Conservation (phyloP, 1,284 basidiomycete species). For the Trametes hirsuta region DNA sequence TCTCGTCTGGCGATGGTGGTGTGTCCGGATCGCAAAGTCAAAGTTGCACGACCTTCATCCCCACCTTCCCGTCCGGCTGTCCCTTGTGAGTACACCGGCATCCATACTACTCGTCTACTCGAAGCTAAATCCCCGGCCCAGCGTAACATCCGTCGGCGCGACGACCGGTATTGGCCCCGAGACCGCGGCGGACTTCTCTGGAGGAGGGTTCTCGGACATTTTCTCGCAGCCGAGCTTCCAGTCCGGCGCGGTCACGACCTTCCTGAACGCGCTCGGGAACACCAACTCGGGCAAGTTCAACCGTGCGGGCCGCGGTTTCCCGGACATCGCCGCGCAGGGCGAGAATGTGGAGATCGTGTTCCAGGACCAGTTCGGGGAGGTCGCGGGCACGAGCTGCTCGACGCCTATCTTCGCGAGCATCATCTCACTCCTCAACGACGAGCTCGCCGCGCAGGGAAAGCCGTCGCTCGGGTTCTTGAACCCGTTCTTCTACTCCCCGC, state of each 20-base stretch:
- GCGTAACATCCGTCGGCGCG: slow-evolving; percentile 66
- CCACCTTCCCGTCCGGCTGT: slow-evolving; percentile 69
- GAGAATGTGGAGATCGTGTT: slow-evolving; percentile 36
- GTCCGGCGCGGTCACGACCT: slow-evolving; percentile 39
- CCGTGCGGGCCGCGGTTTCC: slow-evolving; percentile 36
- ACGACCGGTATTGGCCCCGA: slow-evolving; percentile 54
- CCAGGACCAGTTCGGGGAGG: slow-evolving; percentile 41
- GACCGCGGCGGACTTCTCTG: slow-evolving; percentile 47
- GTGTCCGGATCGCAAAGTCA: slow-evolving; percentile 65
- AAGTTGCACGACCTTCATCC: slow-evolving; percentile 58
- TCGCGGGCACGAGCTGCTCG: slow-evolving; percentile 53
- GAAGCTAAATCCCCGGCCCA: slow-evolving; percentile 42
- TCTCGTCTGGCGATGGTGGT: slow-evolving; percentile 68
- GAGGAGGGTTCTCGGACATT: slow-evolving; percentile 52
- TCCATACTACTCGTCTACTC: background rate
- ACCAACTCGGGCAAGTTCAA: slow-evolving; percentile 37
- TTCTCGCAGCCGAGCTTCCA: slow-evolving; percentile 49
- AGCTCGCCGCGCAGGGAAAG: slow-evolving; percentile 46
- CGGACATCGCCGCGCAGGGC: slow-evolving; percentile 37
- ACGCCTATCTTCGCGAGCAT: slow-evolving; percentile 58
- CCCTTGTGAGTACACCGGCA: slow-evolving; percentile 46
- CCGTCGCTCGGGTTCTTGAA: slow-evolving; percentile 51
- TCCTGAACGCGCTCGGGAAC: slow-evolving; percentile 32
- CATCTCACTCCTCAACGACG: slow-evolving; percentile 59
- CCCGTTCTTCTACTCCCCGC: slow-evolving; percentile 44